Conservation (phyloP, 768 basidiomycete species). For the Trametes meyenii region DNA sequence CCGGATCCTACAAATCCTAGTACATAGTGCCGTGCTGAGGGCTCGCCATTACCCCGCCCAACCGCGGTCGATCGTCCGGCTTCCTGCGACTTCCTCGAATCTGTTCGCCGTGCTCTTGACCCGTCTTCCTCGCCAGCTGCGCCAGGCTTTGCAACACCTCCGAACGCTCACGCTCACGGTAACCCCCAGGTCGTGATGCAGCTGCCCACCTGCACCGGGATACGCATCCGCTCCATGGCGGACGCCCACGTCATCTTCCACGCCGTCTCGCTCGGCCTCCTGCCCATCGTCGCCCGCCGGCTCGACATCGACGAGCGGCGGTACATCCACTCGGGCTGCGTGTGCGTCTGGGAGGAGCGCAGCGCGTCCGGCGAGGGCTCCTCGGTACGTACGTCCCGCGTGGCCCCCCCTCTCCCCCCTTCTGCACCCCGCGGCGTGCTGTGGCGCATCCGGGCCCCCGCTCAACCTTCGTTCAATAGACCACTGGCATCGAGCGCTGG, state of each 20-base stretch:
- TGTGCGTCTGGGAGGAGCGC: constrained; percentile 86
- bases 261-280: constrained; percentile 57
- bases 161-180: not conserved
- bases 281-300: constrained; percentile 71
- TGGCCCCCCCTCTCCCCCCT: constrained; percentile 17
- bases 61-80: too few species aligned
- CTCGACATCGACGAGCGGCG: constrained; percentile 78
- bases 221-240: constrained; percentile 62
- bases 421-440: constrained; percentile 1
- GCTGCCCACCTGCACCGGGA: constrained; percentile 64
- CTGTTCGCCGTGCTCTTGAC: not conserved
- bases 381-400: constrained; percentile 48
- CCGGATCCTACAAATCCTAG: not conserved
- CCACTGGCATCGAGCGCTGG: constrained; percentile 77
- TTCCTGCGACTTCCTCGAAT: not conserved
- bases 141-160: not conserved
- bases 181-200: constrained; percentile 41
- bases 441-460: not conserved
- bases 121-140: not conserved
- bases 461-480: constrained; percentile 5
- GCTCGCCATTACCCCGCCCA: too few species aligned
- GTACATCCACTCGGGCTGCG: constrained; percentile 64
- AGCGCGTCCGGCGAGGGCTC: constrained; percentile 66
- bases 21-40: too few species aligned
- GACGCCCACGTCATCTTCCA: constrained; percentile 81